phyloP scores from a whole-genome alignment of 176 grass and related monocot species.

The Aegilops umbellulata region DNA sequence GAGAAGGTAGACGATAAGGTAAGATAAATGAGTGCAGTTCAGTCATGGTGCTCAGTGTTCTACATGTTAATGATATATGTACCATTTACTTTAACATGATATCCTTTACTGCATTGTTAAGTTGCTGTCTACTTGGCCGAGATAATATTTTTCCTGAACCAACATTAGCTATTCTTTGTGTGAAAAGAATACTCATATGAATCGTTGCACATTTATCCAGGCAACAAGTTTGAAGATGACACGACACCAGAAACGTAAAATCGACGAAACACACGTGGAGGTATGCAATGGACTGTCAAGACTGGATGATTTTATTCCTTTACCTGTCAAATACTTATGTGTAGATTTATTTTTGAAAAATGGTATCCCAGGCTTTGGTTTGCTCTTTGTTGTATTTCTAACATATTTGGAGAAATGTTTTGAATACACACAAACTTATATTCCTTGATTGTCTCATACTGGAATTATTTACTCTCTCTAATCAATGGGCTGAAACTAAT shows the following conservation, averaged over 20 bases:
- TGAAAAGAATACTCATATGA: neutral
- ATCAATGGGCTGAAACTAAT: slow-evolving; percentile 24
- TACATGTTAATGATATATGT: neutral
- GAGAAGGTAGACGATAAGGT: slow-evolving; percentile 99
- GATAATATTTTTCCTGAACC: neutral
- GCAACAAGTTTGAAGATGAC: slow-evolving; percentile 99
- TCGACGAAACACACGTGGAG: slow-evolving; percentile 98
- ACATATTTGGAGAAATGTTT: neutral
- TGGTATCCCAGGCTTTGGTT: neutral
- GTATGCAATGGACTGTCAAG: slow-evolving; percentile 45
- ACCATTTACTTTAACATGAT: slow-evolving; percentile 9
- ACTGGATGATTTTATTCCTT: slow-evolving; percentile 11
- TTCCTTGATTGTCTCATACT: neutral
- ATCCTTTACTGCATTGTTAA: neutral
- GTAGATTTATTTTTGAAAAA: slow-evolving; percentile 19
- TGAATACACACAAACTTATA: neutral
- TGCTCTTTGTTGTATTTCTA: neutral
- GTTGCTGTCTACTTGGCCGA: neutral
- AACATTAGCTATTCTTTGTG: neutral
- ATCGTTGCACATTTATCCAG: slow-evolving; percentile 48
- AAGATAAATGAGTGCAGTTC: slow-evolving; percentile 18
- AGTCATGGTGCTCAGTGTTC: neutral
- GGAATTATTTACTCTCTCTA: neutral
- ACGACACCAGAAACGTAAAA: slow-evolving; percentile 92
- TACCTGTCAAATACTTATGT: neutral